Conservation (phyloP, 805 yeast species). For the Hanseniaspora taiwanica region DNA sequence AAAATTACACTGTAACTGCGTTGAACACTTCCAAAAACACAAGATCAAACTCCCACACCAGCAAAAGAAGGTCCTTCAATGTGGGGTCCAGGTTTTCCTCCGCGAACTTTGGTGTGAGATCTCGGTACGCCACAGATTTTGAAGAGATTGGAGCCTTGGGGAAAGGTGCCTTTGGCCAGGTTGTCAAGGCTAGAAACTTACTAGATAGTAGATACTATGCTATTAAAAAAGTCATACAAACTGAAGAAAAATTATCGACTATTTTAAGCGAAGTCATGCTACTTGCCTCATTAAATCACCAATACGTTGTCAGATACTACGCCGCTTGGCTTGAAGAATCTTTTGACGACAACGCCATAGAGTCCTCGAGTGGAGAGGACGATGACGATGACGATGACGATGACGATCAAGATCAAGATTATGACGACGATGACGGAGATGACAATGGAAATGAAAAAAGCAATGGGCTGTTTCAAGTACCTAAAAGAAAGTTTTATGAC, state of each 20-base stretch:
- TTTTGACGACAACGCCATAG: background rate
- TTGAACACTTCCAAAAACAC: conserved; percentile 10
- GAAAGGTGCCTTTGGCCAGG: conserved; percentile 95
- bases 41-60: conserved; percentile 16
- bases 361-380: conserved; percentile 6
- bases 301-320: conserved; percentile 88
- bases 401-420: no score
- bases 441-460: no score
- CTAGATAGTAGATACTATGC: conserved; percentile 94
- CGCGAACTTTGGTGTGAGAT: conserved; percentile 24
- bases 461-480: conserved; percentile 4
- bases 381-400: conserved; percentile 8
- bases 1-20: conserved; percentile 11
- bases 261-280: conserved; percentile 86
- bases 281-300: conserved; percentile 83
- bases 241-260: conserved; percentile 63
- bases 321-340: conserved; percentile 84
- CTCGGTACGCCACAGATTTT: conserved; percentile 84
- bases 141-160: conserved; percentile 90
- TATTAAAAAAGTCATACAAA: conserved; percentile 77
- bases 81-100: conserved; percentile 26
- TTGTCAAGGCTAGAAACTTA: conserved; percentile 88
- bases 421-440: no score
- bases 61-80: conserved; percentile 29
- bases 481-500: background rate